Evolutionary conservation across 345 rosid genomes (phyloP).

Genomic region (Lagerstroemia speciosa): DNA sequence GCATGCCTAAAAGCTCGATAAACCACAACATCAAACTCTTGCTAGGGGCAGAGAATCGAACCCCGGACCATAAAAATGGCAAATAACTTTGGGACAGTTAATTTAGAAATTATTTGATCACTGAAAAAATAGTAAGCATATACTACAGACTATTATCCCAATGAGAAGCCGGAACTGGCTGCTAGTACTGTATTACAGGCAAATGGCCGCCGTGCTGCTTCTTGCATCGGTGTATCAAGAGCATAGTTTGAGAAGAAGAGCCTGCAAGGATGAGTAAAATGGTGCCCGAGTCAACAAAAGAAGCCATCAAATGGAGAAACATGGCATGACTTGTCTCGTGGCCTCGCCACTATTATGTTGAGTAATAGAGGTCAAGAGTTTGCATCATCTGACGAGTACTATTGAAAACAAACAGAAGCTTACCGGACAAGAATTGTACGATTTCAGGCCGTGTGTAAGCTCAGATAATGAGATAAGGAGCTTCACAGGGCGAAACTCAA

Average conservation of each 20-base stretch:
- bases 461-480: constrained; percentile 58
- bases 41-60: neutral
- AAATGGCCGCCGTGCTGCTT: neutral
- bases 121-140: neutral
- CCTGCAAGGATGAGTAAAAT: neutral
- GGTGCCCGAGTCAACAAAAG: neutral
- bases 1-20: neutral
- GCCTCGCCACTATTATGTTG: neutral
- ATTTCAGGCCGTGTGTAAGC: constrained; percentile 65
- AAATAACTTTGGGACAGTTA: neutral
- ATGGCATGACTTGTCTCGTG: neutral
- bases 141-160: neutral
- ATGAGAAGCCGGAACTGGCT: neutral
- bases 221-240: neutral
- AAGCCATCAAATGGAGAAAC: neutral
- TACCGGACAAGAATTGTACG: constrained; percentile 82
- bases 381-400: neutral
- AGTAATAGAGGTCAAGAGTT: neutral
- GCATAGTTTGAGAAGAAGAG: neutral
- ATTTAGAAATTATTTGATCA: neutral
- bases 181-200: neutral
- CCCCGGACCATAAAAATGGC: neutral
- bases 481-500: constrained; percentile 67
- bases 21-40: neutral
- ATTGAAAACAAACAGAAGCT: constrained; percentile 19